Evolutionary conservation across 257 asterid genomes (phyloP).

Genomic region (Nicotiana tomentosiformis): DNA sequence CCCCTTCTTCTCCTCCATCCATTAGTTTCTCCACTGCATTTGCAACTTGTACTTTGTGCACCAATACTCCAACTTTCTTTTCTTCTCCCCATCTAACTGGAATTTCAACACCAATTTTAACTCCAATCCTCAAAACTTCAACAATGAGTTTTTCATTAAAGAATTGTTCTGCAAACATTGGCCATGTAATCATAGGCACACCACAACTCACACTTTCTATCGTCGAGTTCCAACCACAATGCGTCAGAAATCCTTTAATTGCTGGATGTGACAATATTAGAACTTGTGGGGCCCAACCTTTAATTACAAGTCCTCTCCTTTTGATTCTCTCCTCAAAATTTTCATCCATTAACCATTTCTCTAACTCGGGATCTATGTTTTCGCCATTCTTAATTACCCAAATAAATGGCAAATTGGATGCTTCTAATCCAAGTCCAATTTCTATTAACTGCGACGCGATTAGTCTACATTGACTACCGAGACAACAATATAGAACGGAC

Average conservation of each 20-base stretch:
- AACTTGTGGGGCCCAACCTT: constrained; percentile 59
- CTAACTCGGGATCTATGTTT: constrained; percentile 13
- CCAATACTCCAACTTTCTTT: constrained; percentile 11
- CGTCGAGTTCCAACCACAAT: constrained; percentile 43
- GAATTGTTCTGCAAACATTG: constrained; percentile 40
- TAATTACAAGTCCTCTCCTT: constrained; percentile 38
- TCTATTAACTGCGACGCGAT: constrained; percentile 47
- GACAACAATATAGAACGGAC: constrained; percentile 56
- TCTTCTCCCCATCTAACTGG: constrained; percentile 9
- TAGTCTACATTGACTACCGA: constrained; percentile 69
- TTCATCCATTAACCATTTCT: constrained; percentile 32
- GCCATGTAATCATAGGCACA: constrained; percentile 47
- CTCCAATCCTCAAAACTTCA: constrained; percentile 16
- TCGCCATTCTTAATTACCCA: constrained; percentile 52
- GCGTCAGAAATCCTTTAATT: constrained; percentile 31
- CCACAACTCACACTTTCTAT: constrained; percentile 36
- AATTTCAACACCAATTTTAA: constrained; percentile 21
- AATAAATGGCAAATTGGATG: constrained; percentile 44
- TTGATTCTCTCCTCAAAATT: constrained; percentile 34
- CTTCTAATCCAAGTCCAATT: constrained; percentile 61
- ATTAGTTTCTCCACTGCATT: constrained; percentile 15
- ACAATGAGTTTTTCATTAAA: constrained; percentile 31
- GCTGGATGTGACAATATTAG: constrained; percentile 25
- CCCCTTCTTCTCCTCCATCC: constrained; percentile 20
- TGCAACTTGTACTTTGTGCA: constrained; percentile 17